These are phyloP conservation scores for Yamadazyma blattariae DNA, from an alignment of 1,139 yeast genomes.

Conservation along the genomic window DNA sequence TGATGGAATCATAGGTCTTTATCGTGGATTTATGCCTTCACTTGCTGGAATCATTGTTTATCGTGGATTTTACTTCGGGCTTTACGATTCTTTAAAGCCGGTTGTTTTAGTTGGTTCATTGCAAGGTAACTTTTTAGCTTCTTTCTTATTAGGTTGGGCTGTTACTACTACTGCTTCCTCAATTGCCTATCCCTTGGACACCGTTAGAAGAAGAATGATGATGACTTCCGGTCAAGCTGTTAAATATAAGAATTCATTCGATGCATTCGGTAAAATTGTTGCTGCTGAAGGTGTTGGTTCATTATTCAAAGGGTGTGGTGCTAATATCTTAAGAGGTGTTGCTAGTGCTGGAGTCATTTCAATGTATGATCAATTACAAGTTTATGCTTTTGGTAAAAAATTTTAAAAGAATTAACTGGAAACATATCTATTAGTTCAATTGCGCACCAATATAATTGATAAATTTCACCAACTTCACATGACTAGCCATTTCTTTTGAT, in stretches of 20 bases:
- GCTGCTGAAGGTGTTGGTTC: conserved; percentile 52
- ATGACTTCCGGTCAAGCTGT: conserved; percentile 57
- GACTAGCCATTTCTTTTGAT: no score
- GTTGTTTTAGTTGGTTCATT: conserved; percentile 55
- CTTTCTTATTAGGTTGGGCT: conserved; percentile 55
- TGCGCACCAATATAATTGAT: no score
- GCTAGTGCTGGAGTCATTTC: conserved; percentile 58
- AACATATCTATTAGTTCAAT: no score
- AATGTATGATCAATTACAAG: conserved; percentile 52
- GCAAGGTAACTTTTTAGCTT: conserved; percentile 54
- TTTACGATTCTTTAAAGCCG: conserved; percentile 53
- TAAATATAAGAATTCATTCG: conserved; percentile 51
- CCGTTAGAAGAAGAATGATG: conserved; percentile 58
- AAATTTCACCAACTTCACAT: no score
- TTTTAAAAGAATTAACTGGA: no score
- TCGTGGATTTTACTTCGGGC: conserved; percentile 57
- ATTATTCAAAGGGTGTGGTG: conserved; percentile 56
- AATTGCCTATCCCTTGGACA: conserved; percentile 55
- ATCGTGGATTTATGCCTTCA: conserved; percentile 58
- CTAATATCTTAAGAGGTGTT: conserved; percentile 58
- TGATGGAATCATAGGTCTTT: conserved; percentile 56
- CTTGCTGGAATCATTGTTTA: conserved; percentile 52
- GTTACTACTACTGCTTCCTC: conserved; percentile 55
- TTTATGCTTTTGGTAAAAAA: conserved; percentile 50
- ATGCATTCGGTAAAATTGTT: conserved; percentile 47